Evolutionary conservation across 2,329 filamentous ascomycete genomes (phyloP), one percentile per base, ranked within the genome.

Genomic region (Balansia obtecta): DNA sequence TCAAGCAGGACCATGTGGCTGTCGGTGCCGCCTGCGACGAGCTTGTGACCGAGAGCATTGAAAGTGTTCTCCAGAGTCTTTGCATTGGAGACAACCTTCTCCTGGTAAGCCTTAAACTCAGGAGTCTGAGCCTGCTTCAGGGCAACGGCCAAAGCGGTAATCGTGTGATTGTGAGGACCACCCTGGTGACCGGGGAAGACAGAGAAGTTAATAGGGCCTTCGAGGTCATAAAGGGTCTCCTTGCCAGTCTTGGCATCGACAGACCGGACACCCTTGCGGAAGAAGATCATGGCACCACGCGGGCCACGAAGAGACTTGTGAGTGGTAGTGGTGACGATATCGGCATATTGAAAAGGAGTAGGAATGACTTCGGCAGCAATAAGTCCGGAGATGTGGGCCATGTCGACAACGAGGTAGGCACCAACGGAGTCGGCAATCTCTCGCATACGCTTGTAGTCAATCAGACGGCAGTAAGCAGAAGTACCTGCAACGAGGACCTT

Each of bases 251-350:
- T 96, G 71, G 86, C 75, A 66, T 97, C 88, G 50, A 85, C 85
- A 63, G 85, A 88, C 64, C 91, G 86, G 54, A 96, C 84, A 56
- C 93, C 93, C 77, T 95, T 96, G 71, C 93, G 88, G 83, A 90
- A 98, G 82, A 98, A 98, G 74, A 98, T 98, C 93, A 98, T 98
- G 67, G 93, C 93, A 64, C 93, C 93, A 68, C 93, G 88, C 53
- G 93, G 93, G 53, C 93, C 93, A 71, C 93, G 89, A 60, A 98
- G 86, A 50, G 90, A 96, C 80, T 98, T 98, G 83, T 98, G 93
- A 45, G 93, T 98, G 55, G 93, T 98, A 56, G 93, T 98, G 56
- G 93, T 98, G 61, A 98, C 93, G 52, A 98, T 85, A 66, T 98
- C 93, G 58, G 93, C 91, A 69, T 95, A 76, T 56, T 82, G 76